phyloP scores from a whole-genome alignment of 2,329 filamentous ascomycete genomes.

The Curvularia eragrostidis region DNA sequence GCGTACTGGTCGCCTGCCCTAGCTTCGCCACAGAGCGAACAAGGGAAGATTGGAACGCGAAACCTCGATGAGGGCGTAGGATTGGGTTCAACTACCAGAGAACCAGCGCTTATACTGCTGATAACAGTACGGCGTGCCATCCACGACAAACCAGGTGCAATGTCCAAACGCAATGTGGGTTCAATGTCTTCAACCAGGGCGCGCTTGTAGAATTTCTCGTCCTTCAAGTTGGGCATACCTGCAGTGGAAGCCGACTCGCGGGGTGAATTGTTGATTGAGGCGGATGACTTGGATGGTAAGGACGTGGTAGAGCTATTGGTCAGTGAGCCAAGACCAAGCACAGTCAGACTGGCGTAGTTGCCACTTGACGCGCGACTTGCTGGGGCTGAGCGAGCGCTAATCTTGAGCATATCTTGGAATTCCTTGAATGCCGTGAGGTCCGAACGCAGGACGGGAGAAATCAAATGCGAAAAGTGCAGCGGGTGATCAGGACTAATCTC shows the following conservation, averaged over 20 bases:
- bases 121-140: constrained; percentile 85
- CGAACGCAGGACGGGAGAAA: constrained; percentile 82
- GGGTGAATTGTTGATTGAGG: constrained; percentile 43
- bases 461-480: constrained; percentile 78
- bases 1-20: constrained; percentile 74
- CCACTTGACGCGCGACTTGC: constrained; percentile 74
- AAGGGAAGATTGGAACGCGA: constrained; percentile 68
- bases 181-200: constrained; percentile 90
- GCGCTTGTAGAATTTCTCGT: constrained; percentile 93
- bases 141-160: constrained; percentile 91
- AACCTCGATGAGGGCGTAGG: constrained; percentile 57
- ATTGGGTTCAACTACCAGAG: constrained; percentile 83
- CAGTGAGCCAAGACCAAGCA: constrained; percentile 61
- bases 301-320: constrained; percentile 60
- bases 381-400: constrained; percentile 64
- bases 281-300: constrained; percentile 57
- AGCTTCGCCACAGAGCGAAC: constrained; percentile 86
- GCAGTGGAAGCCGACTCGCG: constrained; percentile 37
- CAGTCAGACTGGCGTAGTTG: constrained; percentile 69
- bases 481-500: constrained; percentile 68
- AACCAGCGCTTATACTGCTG: constrained; percentile 81
- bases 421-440: constrained; percentile 85
- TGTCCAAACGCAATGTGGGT: constrained; percentile 87
- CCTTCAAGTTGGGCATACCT: constrained; percentile 72
- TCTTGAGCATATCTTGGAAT: constrained; percentile 77